phyloP scores from a whole-genome alignment of 2,329 filamentous ascomycete species.

The Emergomyces orientalis region DNA sequence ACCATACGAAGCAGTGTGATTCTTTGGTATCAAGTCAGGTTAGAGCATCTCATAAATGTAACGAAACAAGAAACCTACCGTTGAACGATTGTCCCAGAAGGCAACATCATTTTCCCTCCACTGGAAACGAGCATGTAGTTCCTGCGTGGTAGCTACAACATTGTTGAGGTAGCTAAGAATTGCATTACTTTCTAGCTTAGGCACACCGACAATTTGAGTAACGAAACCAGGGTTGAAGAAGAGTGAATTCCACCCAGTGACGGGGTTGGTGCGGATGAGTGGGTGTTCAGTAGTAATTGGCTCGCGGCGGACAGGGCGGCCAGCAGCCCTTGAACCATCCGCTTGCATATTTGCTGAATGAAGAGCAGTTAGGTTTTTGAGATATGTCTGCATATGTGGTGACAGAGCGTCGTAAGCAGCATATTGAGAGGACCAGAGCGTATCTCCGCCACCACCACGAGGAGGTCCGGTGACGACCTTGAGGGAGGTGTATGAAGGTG shows the following conservation, averaged over 20 bases:
- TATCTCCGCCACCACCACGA: constrained; percentile 48
- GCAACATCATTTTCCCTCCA: constrained; percentile 58
- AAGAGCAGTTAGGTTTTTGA: constrained; percentile 48
- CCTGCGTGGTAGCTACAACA: constrained; percentile 50
- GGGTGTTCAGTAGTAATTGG: constrained; percentile 49
- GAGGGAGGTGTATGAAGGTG: constrained; percentile 49
- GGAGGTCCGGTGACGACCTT: constrained; percentile 47
- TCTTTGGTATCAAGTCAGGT: constrained; percentile 25
- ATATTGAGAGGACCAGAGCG: constrained; percentile 50
- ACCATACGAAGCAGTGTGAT: constrained; percentile 48
- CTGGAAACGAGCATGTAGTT: constrained; percentile 58
- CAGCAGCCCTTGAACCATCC: constrained; percentile 40
- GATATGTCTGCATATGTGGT: constrained; percentile 48
- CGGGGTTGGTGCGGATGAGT: constrained; percentile 50
- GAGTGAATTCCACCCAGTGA: constrained; percentile 53
- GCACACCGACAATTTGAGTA: constrained; percentile 49
- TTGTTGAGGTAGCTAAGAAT: constrained; percentile 47
- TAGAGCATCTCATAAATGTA: not conserved
- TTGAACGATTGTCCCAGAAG: constrained; percentile 57
- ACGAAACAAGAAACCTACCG: constrained; percentile 30
- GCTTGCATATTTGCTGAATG: constrained; percentile 49
- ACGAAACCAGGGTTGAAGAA: constrained; percentile 53
- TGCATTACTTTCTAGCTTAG: constrained; percentile 46
- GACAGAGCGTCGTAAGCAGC: constrained; percentile 51
- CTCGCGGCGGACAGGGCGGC: constrained; percentile 45